These are phyloP conservation scores for Corylus avellana DNA, from an alignment of 306 rosid species.

Conservation along the genomic window DNA sequence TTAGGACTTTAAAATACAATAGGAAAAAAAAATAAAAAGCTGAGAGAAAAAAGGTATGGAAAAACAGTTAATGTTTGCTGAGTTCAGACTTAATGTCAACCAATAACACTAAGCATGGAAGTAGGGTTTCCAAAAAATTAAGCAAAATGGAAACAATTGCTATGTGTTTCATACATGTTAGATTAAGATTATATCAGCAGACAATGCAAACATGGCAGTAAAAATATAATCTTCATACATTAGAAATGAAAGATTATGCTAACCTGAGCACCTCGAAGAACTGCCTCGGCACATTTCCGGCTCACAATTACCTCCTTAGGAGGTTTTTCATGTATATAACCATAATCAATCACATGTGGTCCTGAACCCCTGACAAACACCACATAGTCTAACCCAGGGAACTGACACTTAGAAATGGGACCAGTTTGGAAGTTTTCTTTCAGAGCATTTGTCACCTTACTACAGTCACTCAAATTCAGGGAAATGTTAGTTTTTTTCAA, in stretches of 20 bases:
- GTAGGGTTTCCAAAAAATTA: not conserved
- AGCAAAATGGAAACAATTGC: not conserved
- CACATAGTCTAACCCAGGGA: conserved; percentile 77
- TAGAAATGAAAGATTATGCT: not conserved
- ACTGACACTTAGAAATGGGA: conserved; percentile 56
- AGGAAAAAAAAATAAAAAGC: not conserved
- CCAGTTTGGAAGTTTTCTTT: conserved; percentile 29
- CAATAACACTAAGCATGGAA: not conserved
- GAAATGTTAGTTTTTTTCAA: not conserved
- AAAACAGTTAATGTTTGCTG: conserved; percentile 3
- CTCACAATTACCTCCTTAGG: conserved; percentile 89
- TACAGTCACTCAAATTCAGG: conserved; percentile 6
- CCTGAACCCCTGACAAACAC: conserved; percentile 86
- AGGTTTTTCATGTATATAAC: conserved; percentile 46
- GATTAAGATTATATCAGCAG: not conserved
- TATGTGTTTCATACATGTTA: not conserved
- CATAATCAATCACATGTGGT: conserved; percentile 69
- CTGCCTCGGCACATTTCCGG: conserved; percentile 95
- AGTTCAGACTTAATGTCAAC: not conserved
- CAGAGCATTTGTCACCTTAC: conserved; percentile 29
- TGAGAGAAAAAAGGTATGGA: not conserved
- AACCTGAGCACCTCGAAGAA: conserved; percentile 98
- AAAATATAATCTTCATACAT: not conserved
- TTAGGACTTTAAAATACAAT: not conserved
- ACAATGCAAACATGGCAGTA: not conserved